A percentile compares a stretch with the other conserved stretches of the same genome.
Conservation (phyloP, 805 yeast genomes). For the Brettanomyces nanus region DNA sequence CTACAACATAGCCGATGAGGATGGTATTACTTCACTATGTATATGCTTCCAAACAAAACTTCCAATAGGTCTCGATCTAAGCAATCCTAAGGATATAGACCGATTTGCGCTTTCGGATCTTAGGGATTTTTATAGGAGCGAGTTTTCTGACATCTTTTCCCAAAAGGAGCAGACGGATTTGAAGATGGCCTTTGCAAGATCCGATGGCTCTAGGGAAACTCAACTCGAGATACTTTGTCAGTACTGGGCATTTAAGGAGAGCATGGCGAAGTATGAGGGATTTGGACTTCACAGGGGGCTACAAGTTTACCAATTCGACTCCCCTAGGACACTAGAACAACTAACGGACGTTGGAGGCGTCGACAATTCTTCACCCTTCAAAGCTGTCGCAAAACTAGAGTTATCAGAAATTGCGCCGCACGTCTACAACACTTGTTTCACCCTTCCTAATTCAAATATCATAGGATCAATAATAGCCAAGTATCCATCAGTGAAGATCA, state of each 20-base stretch:
- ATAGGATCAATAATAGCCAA: conserved; percentile 10
- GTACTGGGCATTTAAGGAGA: conserved; percentile 76
- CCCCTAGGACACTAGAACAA: too few species aligned
- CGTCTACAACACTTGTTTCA: conserved; percentile 5
- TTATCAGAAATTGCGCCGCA: too few species aligned
- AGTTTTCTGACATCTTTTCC: conserved; percentile 24
- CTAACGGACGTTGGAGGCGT: too few species aligned
- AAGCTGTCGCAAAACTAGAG: too few species aligned
- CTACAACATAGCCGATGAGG: conserved; percentile 58
- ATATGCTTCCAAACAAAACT: conserved; percentile 22
- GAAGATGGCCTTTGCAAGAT: conserved; percentile 5
- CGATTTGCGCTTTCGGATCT: conserved; percentile 11
- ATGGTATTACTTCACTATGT: conserved; percentile 38
- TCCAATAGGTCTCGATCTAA: conserved; percentile 42
- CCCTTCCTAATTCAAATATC: conserved; percentile 3
- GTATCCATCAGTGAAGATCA: conserved; percentile 2
- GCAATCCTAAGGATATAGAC: conserved; percentile 27
- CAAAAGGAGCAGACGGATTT: conserved; percentile 23
- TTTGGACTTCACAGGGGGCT: conserved; percentile 38
- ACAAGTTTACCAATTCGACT: conserved; percentile 16
- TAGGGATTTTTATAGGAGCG: conserved; percentile 15
- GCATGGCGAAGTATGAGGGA: conserved; percentile 61
- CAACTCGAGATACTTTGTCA: conserved; percentile 35
- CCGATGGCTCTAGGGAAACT: conserved; percentile 3
- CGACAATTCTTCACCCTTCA: too few species aligned